Evolutionary conservation across 495 filamentous ascomycete genomes (phyloP).

Genomic region (Aspergillus campestris): DNA sequence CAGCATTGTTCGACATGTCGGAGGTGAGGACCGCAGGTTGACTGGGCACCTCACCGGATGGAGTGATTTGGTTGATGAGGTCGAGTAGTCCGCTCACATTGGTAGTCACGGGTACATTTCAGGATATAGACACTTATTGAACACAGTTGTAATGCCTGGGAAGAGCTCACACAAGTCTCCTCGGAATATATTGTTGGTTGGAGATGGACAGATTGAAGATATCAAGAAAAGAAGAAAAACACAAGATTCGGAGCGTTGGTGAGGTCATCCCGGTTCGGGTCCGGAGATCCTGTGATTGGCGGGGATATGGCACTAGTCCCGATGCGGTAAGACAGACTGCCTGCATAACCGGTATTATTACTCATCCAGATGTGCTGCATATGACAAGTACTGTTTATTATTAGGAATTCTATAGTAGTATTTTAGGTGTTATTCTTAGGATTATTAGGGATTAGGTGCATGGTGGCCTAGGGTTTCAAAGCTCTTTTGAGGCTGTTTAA

Average conservation of each 20-base stretch:
- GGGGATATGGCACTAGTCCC: too few species aligned
- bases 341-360: too few species aligned
- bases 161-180: neutral
- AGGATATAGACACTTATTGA: neutral
- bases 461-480: too few species aligned
- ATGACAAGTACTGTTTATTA: too few species aligned
- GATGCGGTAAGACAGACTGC: too few species aligned
- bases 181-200: neutral
- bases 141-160: neutral
- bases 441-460: too few species aligned
- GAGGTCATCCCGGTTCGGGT: conserved; percentile 10
- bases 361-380: too few species aligned
- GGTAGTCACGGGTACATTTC: neutral
- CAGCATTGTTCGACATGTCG: conserved; percentile 30
- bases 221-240: neutral
- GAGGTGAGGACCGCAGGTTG: neutral
- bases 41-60: neutral
- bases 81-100: conserved; percentile 1
- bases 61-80: neutral
- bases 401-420: neutral
- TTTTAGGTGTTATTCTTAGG: neutral
- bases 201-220: neutral
- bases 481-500: too few species aligned
- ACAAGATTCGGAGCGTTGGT: conserved; percentile 1
- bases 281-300: too few species aligned